phyloP scores from a whole-genome alignment of 768 basidiomycete genomes.

The Pisolithus sp. region DNA sequence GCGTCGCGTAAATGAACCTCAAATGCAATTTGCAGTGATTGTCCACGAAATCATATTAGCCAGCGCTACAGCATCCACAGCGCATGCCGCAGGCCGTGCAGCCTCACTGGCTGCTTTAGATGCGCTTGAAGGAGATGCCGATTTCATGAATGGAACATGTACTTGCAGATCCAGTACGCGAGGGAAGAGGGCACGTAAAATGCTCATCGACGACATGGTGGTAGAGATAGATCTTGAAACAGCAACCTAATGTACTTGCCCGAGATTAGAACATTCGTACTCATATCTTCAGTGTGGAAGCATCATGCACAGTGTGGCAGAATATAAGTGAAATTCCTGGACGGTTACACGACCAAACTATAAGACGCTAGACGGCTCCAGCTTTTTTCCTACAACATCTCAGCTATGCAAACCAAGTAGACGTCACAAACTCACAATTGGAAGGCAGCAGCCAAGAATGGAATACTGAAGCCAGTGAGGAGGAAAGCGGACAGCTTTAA shows the following conservation, averaged over 20 bases:
- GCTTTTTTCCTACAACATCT: conserved; percentile 35
- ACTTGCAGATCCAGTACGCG: conserved; percentile 47
- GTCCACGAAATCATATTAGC: conserved; percentile 63
- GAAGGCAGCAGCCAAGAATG: conserved; percentile 53
- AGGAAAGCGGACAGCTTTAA: conserved; percentile 34
- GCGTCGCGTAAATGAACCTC: conserved; percentile 8
- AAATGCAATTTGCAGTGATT: conserved; percentile 40
- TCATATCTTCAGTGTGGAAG: too few relatives aligned
- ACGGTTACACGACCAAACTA: background rate
- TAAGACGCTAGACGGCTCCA: conserved; percentile 19
- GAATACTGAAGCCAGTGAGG: conserved; percentile 54
- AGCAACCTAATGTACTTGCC: background rate
- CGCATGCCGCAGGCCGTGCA: conserved; percentile 49
- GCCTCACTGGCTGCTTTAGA: conserved; percentile 65
- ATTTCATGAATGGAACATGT: conserved; percentile 57
- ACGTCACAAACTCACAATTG: conserved; percentile 43
- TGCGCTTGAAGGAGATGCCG: conserved; percentile 57
- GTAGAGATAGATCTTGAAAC: conserved; percentile 19
- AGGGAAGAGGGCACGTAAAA: conserved; percentile 33
- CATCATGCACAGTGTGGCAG: background rate
- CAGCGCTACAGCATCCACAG: conserved; percentile 45
- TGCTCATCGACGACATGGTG: conserved; percentile 28
- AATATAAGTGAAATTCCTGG: background rate
- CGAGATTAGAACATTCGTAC: too few relatives aligned
- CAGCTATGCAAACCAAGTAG: background rate